Conservation (phyloP, 257 asterid species). For the Penstemon eatonii region DNA sequence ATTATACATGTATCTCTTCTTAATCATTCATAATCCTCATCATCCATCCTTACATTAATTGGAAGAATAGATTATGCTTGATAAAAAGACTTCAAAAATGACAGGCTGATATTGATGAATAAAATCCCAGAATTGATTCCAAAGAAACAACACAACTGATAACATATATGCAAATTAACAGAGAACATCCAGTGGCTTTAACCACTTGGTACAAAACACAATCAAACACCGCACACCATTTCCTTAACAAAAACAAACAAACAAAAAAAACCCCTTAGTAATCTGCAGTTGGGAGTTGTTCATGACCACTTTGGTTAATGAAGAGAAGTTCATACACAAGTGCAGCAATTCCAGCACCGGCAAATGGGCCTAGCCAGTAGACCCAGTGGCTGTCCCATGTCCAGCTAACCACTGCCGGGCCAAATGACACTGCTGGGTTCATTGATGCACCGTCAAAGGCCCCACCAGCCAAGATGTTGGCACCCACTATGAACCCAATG, state of each 20-base stretch:
- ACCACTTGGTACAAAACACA: slow-evolving; percentile 5
- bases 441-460: slow-evolving; percentile 83
- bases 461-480: slow-evolving; percentile 85
- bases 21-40: too few species aligned
- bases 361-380: slow-evolving; percentile 81
- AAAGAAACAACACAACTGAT: slow-evolving; percentile 17
- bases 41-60: too few species aligned
- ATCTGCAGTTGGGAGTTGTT: slow-evolving; percentile 58
- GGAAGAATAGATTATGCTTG: neutral
- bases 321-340: slow-evolving; percentile 59
- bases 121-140: slow-evolving; percentile 7
- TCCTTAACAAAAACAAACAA: neutral
- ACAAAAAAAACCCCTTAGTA: slow-evolving; percentile 28
- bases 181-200: slow-evolving; percentile 22
- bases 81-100: neutral
- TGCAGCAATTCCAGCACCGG: slow-evolving; percentile 68
- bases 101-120: neutral
- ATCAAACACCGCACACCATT: slow-evolving; percentile 25
- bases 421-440: slow-evolving; percentile 91
- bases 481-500: slow-evolving; percentile 84
- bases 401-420: slow-evolving; percentile 89
- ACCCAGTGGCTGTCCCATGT: slow-evolving; percentile 83
- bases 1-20: too few species aligned
- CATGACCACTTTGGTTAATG: slow-evolving; percentile 52
- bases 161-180: slow-evolving; percentile 10